Conservation (phyloP, 768 basidiomycete genomes). For the Coprinopsis cinerea region DNA sequence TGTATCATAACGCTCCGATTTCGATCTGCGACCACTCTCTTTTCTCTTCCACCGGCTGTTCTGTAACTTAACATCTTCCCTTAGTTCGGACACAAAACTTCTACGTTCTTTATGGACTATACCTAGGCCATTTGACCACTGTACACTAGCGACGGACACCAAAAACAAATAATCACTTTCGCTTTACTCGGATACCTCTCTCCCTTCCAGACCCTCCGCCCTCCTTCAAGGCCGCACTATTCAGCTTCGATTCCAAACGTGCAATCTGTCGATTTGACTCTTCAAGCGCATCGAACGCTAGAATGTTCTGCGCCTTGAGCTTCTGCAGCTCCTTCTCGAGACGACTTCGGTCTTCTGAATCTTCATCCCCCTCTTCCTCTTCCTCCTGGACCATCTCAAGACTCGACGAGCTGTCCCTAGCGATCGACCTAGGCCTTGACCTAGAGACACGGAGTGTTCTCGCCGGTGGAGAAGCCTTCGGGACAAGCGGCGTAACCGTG, state of each 20-base stretch:
- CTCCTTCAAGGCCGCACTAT: too few species aligned
- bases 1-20: too few species aligned
- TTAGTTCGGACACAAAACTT: too few species aligned
- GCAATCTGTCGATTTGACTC: conserved; percentile 1
- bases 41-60: too few species aligned
- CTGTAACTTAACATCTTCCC: too few species aligned
- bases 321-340: neutral
- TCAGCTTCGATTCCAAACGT: neutral
- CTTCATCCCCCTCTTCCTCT: neutral
- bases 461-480: neutral
- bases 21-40: too few species aligned
- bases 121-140: too few species aligned
- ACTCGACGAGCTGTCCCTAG: neutral
- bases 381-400: neutral
- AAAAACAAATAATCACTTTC: too few species aligned
- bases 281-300: neutral
- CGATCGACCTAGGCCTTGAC: neutral
- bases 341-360: neutral
- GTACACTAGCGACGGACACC: too few species aligned
- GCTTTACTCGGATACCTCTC: too few species aligned
- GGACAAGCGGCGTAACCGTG: neutral
- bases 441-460: neutral
- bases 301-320: neutral
- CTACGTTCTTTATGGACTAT: too few species aligned
- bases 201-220: too few species aligned